Conservation (phyloP, 306 rosid genomes). For the Ammopiptanthus mongolicus region DNA sequence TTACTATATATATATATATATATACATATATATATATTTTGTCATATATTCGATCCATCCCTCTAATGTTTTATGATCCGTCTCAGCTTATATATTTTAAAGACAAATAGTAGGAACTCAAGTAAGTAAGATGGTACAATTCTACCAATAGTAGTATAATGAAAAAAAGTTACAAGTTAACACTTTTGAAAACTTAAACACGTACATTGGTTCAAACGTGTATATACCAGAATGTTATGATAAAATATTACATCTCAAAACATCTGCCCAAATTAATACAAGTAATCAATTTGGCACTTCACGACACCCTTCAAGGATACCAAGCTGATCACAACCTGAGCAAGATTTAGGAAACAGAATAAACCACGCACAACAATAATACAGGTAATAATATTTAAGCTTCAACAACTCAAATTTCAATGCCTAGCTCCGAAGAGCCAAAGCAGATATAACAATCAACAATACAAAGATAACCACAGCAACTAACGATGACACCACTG, state of each 20-base stretch:
- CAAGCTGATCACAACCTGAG: conserved; percentile 11
- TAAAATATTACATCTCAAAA: neutral
- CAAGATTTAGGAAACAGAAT: neutral
- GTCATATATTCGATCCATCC: no score
- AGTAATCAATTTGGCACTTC: conserved; percentile 10
- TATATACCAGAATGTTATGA: no score
- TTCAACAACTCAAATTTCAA: neutral
- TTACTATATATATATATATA: no score
- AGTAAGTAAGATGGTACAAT: no score
- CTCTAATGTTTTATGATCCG: no score
- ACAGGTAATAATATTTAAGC: neutral
- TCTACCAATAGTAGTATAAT: no score
- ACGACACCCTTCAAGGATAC: neutral
- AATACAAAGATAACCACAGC: conserved; percentile 43
- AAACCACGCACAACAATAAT: neutral
- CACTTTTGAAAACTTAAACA: no score
- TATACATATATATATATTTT: no score
- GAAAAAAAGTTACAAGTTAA: no score
- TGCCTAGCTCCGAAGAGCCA: conserved; percentile 53
- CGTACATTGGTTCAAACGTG: no score
- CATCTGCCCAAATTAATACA: conserved; percentile 7
- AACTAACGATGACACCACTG: conserved; percentile 59
- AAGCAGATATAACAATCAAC: conserved; percentile 57
- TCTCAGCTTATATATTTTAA: no score
- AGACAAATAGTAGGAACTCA: no score